Base-by-base conservation (phyloP, 208 protist species). In the Strigomonas culicis region DNA sequence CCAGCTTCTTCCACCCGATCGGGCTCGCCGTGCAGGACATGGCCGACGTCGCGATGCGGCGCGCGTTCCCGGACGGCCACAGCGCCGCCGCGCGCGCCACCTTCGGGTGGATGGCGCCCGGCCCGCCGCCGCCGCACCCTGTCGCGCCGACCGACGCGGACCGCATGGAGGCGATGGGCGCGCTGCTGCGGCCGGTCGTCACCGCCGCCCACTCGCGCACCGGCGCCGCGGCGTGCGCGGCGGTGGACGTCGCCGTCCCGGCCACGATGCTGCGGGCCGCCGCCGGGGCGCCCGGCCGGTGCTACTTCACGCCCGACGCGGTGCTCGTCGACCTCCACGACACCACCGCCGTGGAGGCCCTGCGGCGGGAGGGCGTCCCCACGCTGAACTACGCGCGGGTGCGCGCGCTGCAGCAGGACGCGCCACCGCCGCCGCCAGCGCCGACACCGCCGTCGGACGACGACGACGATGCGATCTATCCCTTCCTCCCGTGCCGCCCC, bases 1-100 rank as follows among this genome's bases (percentile, higher is more conserved):
- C 83, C 13, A 79, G 76, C 19, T 90, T 88, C 51, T 93, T 87
- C 41, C 52, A 68, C 3, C 66, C 79, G 0, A 76, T 93, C n/a
- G 63, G 84, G n/a, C 51, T 50, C 15, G 68, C 68, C 1, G 64
- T 83, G 47, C 44, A 59, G 19, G 77, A 63, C 10, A 72, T 83
- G 70, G 61, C 60, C n/a, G 44, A 22, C 21, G 8, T 34, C 24
- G 52, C 25, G 52, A 21, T 34, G 24, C 4, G 17, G 36, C 8
- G 8, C 36, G 36, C 36, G 36, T 13, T 41, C 8, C 8, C 36
- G 36, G 8, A 41, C 36, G 8, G 6, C n/a, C n/a, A n/a, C n/a
- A n/a, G n/a, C n/a, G n/a, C n/a, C n/a, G n/a, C n/a, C n/a, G n/a
- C n/a, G n/a, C n/a, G n/a, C n/a, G n/a, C 39, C 25, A 55, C 17